Conservation (phyloP, 2,329 filamentous ascomycete species). For the Calonectria pteridis region DNA sequence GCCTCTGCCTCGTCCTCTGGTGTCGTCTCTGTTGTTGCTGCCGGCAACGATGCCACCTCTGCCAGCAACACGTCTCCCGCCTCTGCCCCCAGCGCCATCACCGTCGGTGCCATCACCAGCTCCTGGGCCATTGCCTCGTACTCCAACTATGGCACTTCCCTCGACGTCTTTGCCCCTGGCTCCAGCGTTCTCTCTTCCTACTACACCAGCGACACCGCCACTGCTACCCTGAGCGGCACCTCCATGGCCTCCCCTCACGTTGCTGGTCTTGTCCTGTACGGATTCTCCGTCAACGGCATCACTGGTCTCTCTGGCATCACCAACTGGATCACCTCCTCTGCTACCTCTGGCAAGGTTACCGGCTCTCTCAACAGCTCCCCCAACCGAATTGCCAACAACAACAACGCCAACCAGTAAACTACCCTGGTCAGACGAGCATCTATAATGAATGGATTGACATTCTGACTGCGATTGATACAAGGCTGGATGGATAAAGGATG, state of each 20-base stretch:
- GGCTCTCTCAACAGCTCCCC: conserved; percentile 54
- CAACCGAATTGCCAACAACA: conserved; percentile 66
- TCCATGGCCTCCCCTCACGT: conserved; percentile 75
- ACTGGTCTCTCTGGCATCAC: conserved; percentile 53
- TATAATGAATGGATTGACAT: not conserved
- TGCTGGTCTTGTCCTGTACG: conserved; percentile 65
- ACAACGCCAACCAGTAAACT: conserved; percentile 47
- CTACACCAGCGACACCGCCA: conserved; percentile 58
- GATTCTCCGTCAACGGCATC: conserved; percentile 58
- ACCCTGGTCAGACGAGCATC: not conserved
- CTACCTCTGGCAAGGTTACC: conserved; percentile 56
- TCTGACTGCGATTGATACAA: not conserved
- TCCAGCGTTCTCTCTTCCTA: conserved; percentile 61
- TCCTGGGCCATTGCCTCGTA: conserved; percentile 57
- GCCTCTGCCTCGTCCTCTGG: conserved; percentile 58
- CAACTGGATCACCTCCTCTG: conserved; percentile 55
- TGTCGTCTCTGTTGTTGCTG: conserved; percentile 66
- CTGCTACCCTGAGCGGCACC: conserved; percentile 67
- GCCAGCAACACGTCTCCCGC: conserved; percentile 46
- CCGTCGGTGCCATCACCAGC: conserved; percentile 52
- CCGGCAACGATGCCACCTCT: conserved; percentile 62
- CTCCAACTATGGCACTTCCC: conserved; percentile 62
- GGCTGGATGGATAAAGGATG: not conserved
- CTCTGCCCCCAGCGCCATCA: conserved; percentile 48
- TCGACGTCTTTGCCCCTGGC: conserved; percentile 68